Base-by-base conservation (phyloP, 441 rosid genomes). In the Gossypium laxum region DNA sequence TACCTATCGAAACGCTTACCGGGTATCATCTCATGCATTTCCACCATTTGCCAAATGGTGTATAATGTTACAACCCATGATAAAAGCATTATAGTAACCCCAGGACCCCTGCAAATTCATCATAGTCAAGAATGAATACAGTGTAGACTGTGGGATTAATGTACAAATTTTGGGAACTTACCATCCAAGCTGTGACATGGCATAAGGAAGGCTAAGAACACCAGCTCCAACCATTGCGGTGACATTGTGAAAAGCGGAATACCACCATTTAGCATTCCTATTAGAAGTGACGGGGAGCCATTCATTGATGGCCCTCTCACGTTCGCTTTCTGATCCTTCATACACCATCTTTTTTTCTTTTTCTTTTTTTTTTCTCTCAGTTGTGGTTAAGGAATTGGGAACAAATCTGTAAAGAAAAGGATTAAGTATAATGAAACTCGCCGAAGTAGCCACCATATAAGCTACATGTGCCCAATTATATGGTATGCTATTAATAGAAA, bases 1-100 rank as follows among this genome's bases (percentile, higher is more conserved):
- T 91, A 88, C 84, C 96, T 74, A n/a, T 91, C 96, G 0, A 91
- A 87, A 34, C 92, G 74, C 77, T 80, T 90, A 0, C 96, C 92
- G 0, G 90, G 92, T 18, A 88, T 86, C 83, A 84, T 87, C 76
- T 90, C 96, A 8, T 90, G 97, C 94, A 92, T 87, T 72, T 92
- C 90, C 38, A 92, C 97, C 97, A 90, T 92, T 70, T 90, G 94
- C 94, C 97, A 90, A 2, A 90, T 67, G 2, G 97, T 90, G 79
- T 88, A 92, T 19, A 90, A 72, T 26, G 96, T 88, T 50, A 88
- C 77, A 5, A 85, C 2, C 96, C 97, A 90, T 67, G 96, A 90
- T 51, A 86, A 3, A 28, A 78, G 2, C 56, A 90, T 79, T 3
- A 85, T 52, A 1, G 76, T 77, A 2, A 86, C 75, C 32, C 96